Percentiles rank a stretch among this genome's conserved stretches.
These are phyloP conservation scores for Zasmidium citrigriseum DNA, from an alignment of 2,329 filamentous ascomycete species.

Conservation along the genomic window DNA sequence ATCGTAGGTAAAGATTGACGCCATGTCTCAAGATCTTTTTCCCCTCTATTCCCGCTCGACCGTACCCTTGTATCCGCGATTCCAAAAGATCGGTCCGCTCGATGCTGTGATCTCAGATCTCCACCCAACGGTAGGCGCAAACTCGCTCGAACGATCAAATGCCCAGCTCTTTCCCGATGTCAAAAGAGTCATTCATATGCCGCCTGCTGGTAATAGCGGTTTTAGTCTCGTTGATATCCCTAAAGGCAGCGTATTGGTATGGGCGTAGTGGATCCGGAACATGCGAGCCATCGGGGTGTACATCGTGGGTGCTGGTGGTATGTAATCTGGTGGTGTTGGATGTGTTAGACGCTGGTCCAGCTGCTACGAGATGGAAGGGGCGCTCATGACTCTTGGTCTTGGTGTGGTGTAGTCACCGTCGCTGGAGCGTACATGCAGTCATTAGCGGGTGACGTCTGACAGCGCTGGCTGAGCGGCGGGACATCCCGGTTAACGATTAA, in stretches of 20 bases:
- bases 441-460: slow-evolving; percentile 1
- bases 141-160: background rate
- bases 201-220: slow-evolving; percentile 3
- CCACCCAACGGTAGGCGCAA: background rate
- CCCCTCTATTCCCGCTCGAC: background rate
- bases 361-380: slow-evolving; percentile 11
- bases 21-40: slow-evolving; percentile 58
- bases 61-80: background rate
- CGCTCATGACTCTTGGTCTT: slow-evolving; percentile 6
- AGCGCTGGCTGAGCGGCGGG: background rate
- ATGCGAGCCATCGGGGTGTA: slow-evolving; percentile 48
- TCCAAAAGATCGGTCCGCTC: background rate
- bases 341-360: background rate
- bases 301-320: slow-evolving; percentile 47
- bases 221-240: slow-evolving; percentile 18
- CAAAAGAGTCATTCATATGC: slow-evolving; percentile 10
- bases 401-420: slow-evolving; percentile 6
- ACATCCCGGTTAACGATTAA: background rate
- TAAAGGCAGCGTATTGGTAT: slow-evolving; percentile 54
- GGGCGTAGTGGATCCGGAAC: slow-evolving; percentile 52
- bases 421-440: background rate
- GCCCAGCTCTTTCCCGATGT: background rate
- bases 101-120: slow-evolving; percentile 4
- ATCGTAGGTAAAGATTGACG: slow-evolving; percentile 95
- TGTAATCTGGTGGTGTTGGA: background rate